A percentile compares a stretch with the other conserved stretches of the same genome.
Evolutionary conservation across 2,329 filamentous ascomycete species (phyloP).

Genomic region (Thielaviopsis musarum): DNA sequence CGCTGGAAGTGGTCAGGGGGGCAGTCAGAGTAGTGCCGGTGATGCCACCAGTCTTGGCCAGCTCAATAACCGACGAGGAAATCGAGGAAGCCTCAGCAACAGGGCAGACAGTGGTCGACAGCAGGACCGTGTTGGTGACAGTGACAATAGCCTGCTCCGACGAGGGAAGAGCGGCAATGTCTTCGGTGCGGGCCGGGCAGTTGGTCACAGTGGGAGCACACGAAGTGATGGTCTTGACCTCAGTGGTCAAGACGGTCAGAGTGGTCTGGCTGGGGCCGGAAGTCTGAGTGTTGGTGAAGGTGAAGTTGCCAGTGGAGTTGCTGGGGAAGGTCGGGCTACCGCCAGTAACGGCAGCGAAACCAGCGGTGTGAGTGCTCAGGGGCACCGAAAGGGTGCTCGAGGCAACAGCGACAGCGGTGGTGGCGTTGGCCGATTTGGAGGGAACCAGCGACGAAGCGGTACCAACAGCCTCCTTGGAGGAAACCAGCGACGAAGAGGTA

Average conservation of each 20-base stretch:
- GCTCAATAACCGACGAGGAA: slow-evolving; percentile 23
- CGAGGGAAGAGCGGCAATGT: slow-evolving; percentile 21
- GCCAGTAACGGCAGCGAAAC: slow-evolving; percentile 13
- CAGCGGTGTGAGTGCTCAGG: slow-evolving; percentile 16
- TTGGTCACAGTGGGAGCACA: slow-evolving; percentile 30
- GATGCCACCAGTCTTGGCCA: slow-evolving; percentile 22
- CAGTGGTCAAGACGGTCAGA: slow-evolving; percentile 25
- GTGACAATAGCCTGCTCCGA: slow-evolving; percentile 19
- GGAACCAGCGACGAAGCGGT: background rate
- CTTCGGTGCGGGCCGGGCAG: slow-evolving; percentile 16
- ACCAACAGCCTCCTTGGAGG: background rate
- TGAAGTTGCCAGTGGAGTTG: too few relatives aligned
- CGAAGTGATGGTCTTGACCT: slow-evolving; percentile 28
- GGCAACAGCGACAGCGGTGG: slow-evolving; percentile 2
- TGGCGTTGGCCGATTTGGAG: slow-evolving; percentile 1
- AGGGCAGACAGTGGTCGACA: slow-evolving; percentile 29
- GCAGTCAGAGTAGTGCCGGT: slow-evolving; percentile 22
- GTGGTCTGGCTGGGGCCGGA: slow-evolving; percentile 18
- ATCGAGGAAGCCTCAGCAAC: slow-evolving; percentile 25
- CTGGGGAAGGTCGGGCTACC: slow-evolving; percentile 5
- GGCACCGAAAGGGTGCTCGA: slow-evolving; percentile 16
- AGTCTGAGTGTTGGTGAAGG: too few relatives aligned
- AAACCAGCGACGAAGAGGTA: slow-evolving; percentile 1
- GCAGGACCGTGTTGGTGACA: slow-evolving; percentile 23
- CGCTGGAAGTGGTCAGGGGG: slow-evolving; percentile 11